These are phyloP conservation scores for Penicillium canariense DNA, from an alignment of 495 filamentous ascomycete genomes.

Conservation along the genomic window DNA sequence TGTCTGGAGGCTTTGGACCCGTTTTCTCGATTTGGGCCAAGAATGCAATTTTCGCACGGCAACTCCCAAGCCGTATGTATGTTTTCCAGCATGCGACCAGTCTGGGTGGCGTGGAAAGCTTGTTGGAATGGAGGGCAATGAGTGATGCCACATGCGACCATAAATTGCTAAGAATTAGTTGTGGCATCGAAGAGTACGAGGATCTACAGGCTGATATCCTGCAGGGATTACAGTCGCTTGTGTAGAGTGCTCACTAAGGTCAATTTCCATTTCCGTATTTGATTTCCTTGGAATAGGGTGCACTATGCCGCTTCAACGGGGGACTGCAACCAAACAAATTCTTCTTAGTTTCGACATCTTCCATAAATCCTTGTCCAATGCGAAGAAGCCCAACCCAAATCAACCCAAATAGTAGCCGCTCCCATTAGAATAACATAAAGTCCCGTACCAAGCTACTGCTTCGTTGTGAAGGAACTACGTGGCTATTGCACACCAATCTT, in stretches of 20 bases:
- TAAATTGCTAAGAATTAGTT: conserved; percentile 15
- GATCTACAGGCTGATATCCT: conserved; percentile 18
- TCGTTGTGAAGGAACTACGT: too few species aligned
- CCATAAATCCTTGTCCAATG: too few species aligned
- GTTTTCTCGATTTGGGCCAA: conserved; percentile 75
- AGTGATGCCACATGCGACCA: conserved; percentile 16
- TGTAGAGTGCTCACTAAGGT: background rate
- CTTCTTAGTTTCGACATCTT: too few species aligned
- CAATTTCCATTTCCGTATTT: too few species aligned
- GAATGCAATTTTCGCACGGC: conserved; percentile 55
- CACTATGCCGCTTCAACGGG: too few species aligned
- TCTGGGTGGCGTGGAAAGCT: conserved; percentile 85
- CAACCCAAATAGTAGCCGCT: too few species aligned
- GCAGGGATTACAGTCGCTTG: conserved; percentile 8
- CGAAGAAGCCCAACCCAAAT: too few species aligned
- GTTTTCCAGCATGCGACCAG: conserved; percentile 94
- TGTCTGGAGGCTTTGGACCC: conserved; percentile 85
- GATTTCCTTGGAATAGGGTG: too few species aligned
- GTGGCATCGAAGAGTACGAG: conserved; percentile 21
- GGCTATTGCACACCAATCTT: too few species aligned
- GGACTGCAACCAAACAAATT: too few species aligned
- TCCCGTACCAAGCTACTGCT: too few species aligned
- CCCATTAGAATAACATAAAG: too few species aligned
- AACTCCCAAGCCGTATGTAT: conserved; percentile 71
- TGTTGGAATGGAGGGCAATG: conserved; percentile 74